Percentiles rank a stretch among this genome's conserved stretches.
These are phyloP conservation scores for Adenanthera pavonina DNA, from an alignment of 306 rosid species.

Conservation along the genomic window DNA sequence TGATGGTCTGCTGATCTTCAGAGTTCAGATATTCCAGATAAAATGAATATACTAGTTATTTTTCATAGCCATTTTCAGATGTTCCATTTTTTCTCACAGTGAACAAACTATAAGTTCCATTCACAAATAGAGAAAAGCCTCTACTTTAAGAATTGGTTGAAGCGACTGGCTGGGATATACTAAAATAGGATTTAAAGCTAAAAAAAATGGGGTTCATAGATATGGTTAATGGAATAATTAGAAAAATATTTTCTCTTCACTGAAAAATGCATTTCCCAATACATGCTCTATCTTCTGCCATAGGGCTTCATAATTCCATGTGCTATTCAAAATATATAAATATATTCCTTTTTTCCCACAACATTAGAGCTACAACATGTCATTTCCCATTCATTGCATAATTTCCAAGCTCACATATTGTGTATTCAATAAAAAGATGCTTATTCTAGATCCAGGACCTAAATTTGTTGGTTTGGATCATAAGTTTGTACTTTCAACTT, in stretches of 20 bases:
- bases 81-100: too few relatives aligned
- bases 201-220: slow-evolving; percentile 20
- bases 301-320: slow-evolving; percentile 42
- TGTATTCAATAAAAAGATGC: slow-evolving; percentile 41
- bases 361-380: slow-evolving; percentile 31
- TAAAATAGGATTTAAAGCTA: too few relatives aligned
- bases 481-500: slow-evolving; percentile 33
- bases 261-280: slow-evolving; percentile 52
- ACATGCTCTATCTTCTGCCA: slow-evolving; percentile 31
- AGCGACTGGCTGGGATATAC: too few relatives aligned
- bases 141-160: too few relatives aligned
- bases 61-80: too few relatives aligned
- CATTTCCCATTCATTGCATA: slow-evolving; percentile 41
- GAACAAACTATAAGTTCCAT: too few relatives aligned
- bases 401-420: slow-evolving; percentile 12
- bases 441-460: slow-evolving; percentile 44
- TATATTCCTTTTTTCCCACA: slow-evolving; percentile 35
- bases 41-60: too few relatives aligned
- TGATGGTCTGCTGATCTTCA: too few relatives aligned
- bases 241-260: slow-evolving; percentile 25
- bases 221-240: slow-evolving; percentile 44
- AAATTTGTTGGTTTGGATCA: slow-evolving; percentile 34
- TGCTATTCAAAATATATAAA: slow-evolving; percentile 23
- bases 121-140: too few relatives aligned
- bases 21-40: too few relatives aligned